These are phyloP conservation scores for Hypoxylon lienhwacheense DNA, from an alignment of 495 filamentous ascomycete species.

Conservation along the genomic window DNA sequence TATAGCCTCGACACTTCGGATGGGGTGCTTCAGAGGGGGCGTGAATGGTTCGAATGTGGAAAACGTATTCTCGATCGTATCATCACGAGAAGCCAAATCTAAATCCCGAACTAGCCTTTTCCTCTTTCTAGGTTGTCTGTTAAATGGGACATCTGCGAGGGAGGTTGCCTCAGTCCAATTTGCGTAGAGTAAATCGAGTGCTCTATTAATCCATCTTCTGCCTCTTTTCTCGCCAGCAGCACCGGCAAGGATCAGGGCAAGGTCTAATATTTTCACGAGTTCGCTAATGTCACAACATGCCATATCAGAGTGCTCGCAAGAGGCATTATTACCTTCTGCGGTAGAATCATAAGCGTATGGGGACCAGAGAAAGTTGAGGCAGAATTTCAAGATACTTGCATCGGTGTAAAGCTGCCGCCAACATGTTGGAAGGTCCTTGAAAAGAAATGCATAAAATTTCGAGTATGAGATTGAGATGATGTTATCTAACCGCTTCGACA, in stretches of 20 bases:
- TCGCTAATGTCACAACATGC: constrained; percentile 44
- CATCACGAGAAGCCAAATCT: constrained; percentile 5
- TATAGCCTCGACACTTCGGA: constrained; percentile 41
- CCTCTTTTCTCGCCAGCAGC: constrained; percentile 57
- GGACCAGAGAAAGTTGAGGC: constrained; percentile 48
- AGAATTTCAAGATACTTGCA: constrained; percentile 66
- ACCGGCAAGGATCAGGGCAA: constrained; percentile 80
- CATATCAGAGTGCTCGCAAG: constrained; percentile 1
- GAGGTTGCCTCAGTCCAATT: constrained; percentile 24
- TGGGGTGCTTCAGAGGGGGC: constrained; percentile 43
- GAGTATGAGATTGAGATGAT: constrained; percentile 48
- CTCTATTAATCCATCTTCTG: constrained; percentile 60
- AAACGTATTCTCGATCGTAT: constrained; percentile 42
- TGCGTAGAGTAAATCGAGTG: constrained; percentile 51
- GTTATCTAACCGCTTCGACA: constrained; percentile 47
- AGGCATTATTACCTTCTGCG: constrained; percentile 23
- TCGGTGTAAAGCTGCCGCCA: constrained; percentile 82
- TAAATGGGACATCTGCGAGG: background rate
- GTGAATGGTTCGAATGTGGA: constrained; percentile 46
- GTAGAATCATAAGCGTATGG: constrained; percentile 17
- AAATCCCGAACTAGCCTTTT: constrained; percentile 19
- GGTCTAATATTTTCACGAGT: constrained; percentile 71
- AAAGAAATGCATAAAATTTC: constrained; percentile 75
- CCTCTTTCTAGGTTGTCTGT: constrained; percentile 32
- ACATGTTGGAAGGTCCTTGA: constrained; percentile 69